These are phyloP conservation scores for Emericellopsis atlantica DNA, from an alignment of 2,329 filamentous ascomycete genomes.

Conservation along the genomic window DNA sequence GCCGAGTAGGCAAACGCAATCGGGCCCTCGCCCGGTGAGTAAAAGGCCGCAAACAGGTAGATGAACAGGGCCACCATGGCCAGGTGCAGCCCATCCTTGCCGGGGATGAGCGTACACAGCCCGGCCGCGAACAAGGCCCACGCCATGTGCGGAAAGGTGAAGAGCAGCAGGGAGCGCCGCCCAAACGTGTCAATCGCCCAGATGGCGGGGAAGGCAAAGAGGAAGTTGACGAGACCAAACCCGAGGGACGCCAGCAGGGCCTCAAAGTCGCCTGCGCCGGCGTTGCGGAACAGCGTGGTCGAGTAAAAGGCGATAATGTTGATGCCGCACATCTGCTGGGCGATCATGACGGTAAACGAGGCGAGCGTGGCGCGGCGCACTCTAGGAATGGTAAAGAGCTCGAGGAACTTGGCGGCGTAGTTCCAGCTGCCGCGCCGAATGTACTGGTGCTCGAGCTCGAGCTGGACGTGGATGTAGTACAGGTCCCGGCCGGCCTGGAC, in stretches of 20 bases:
- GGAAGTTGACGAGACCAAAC: conserved; percentile 44
- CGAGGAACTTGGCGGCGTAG: conserved; percentile 48
- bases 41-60: conserved; percentile 40
- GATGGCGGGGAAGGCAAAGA: conserved; percentile 45
- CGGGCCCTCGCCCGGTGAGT: conserved; percentile 45
- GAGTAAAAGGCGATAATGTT: conserved; percentile 72
- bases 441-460: conserved; percentile 44
- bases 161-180: conserved; percentile 32
- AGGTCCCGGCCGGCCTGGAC: conserved; percentile 49
- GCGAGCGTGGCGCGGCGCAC: conserved; percentile 62
- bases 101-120: conserved; percentile 38
- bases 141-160: conserved; percentile 28
- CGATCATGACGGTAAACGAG: conserved; percentile 70
- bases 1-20: conserved; percentile 58
- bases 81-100: conserved; percentile 15
- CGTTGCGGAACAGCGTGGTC: conserved; percentile 45
- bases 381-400: conserved; percentile 58
- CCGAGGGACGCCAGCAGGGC: conserved; percentile 48
- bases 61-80: conserved; percentile 43
- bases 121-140: conserved; percentile 26
- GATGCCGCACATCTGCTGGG: conserved; percentile 58
- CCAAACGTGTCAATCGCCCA: conserved; percentile 48
- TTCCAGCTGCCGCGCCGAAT: conserved; percentile 28
- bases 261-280: conserved; percentile 39
- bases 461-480: conserved; percentile 52